Conservation (phyloP, 345 rosid species). For the Populus tremula region DNA sequence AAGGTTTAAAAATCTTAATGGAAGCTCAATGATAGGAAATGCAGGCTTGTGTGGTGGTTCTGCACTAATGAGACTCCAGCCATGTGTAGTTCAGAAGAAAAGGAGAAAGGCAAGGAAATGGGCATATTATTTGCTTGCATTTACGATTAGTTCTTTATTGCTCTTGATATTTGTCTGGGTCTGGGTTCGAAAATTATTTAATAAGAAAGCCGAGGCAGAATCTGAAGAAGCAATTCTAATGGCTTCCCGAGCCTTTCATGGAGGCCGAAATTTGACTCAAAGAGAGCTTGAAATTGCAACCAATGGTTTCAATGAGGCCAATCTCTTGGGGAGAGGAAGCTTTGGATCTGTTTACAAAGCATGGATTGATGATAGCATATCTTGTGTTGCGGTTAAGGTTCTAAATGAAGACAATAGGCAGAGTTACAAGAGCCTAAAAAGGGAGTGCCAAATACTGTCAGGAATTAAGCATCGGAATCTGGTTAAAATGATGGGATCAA, state of each 20-base stretch:
- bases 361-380: not conserved
- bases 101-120: not conserved
- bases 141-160: not conserved
- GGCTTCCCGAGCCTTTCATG: not conserved
- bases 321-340: conserved; percentile 16
- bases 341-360: conserved; percentile 21
- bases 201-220: not conserved
- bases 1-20: conserved; percentile 5
- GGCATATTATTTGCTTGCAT: not conserved
- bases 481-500: conserved; percentile 9
- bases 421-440: conserved; percentile 6
- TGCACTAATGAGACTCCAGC: not conserved
- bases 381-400: conserved; percentile 11
- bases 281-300: conserved; percentile 22
- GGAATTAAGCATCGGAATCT: conserved; percentile 17
- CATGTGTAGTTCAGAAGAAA: conserved; percentile 5
- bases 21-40: conserved; percentile 16
- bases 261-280: not conserved
- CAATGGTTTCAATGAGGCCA: conserved; percentile 3
- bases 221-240: not conserved
- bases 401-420: not conserved
- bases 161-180: not conserved
- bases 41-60: conserved; percentile 17
- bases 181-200: not conserved
- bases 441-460: conserved; percentile 8